Percentiles rank a stretch among this genome's conserved stretches.
phyloP scores from a whole-genome alignment of 805 yeast genomes.

The Kuraishia ogatae region DNA sequence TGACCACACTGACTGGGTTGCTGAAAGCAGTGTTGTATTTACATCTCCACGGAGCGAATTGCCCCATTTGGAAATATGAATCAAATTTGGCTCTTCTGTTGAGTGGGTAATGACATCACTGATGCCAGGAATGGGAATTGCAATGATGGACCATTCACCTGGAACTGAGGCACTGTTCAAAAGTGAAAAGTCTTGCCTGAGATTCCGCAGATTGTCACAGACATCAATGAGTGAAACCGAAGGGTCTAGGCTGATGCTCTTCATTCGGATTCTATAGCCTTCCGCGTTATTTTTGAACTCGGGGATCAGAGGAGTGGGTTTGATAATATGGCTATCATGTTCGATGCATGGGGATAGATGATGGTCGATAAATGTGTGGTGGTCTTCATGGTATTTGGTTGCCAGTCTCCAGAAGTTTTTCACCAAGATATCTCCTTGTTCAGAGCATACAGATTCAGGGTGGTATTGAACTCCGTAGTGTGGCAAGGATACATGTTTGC shows the following conservation, averaged over 20 bases:
- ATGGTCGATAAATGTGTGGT: neutral
- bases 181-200: slow-evolving; percentile 39
- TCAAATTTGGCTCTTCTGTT: slow-evolving; percentile 27
- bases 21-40: neutral
- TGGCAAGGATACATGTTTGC: slow-evolving; percentile 47
- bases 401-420: slow-evolving; percentile 55
- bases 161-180: slow-evolving; percentile 77
- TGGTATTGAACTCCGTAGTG: slow-evolving; percentile 95
- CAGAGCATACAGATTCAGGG: slow-evolving; percentile 90
- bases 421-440: slow-evolving; percentile 50
- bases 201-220: slow-evolving; percentile 34
- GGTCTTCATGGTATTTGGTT: slow-evolving; percentile 18
- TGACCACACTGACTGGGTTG: slow-evolving; percentile 37
- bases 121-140: slow-evolving; percentile 42
- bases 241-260: slow-evolving; percentile 7
- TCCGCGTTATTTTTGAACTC: slow-evolving; percentile 3
- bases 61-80: slow-evolving; percentile 22
- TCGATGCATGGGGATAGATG: neutral
- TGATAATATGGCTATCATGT: slow-evolving; percentile 15
- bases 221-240: slow-evolving; percentile 32
- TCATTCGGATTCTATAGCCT: neutral
- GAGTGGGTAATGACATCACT: slow-evolving; percentile 56
- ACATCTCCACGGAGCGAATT: neutral
- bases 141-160: slow-evolving; percentile 84
- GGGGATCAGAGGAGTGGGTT: slow-evolving; percentile 14